Evolutionary conservation across 192 early-diverging fungal genomes (phyloP), one percentile per base, ranked within the genome.

Genomic region (Phlyctochytrium planicorne): DNA sequence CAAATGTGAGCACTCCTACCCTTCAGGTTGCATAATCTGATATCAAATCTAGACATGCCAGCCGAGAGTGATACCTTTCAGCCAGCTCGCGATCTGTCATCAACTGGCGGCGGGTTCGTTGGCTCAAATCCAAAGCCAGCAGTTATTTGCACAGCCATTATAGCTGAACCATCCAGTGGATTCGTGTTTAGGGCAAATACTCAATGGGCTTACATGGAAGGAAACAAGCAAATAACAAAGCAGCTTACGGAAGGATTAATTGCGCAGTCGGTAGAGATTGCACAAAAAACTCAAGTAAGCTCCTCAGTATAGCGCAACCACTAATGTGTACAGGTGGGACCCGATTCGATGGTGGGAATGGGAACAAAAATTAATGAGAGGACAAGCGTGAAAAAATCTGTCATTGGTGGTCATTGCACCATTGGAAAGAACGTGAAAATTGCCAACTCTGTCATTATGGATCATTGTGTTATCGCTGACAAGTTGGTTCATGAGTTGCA

Each of bases 371-470:
- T 99, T 53, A 94, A 88, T 36, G 95, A 98, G 64, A 82, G 92
- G 27, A 91, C 92, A n/a, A 89, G 89, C 2, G 87, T 99, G 52
- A 97, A 98, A 77, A 92, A 91, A 63, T 93, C 94, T 23, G 87
- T 94, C 17, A 88, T 99, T 52, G 97, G 97, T 34, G 85, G 90
- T 27, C 95, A 98, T 77, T 92, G 94, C 67, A 74, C 85, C n/a
- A 94, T 99, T 81, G 97, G 97, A 29, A 93, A 92, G 74, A 92
- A 94, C 62, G 94, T 96, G 72, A 97, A 98, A 72, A 93, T 99
- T 67, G 82, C 84, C 40, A 94, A 94, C 75, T 96, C 91, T n/a
- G 87, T 99, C 37, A 80, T 99, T 47, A 95, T 97, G 94, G 96
- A 99, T 75, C 84, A 97, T 68, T 89, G 91, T 10, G 87, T 93